These are phyloP conservation scores for Cupressus sempervirens DNA, from an alignment of 75 land plant genomes.

Conservation along the genomic window DNA sequence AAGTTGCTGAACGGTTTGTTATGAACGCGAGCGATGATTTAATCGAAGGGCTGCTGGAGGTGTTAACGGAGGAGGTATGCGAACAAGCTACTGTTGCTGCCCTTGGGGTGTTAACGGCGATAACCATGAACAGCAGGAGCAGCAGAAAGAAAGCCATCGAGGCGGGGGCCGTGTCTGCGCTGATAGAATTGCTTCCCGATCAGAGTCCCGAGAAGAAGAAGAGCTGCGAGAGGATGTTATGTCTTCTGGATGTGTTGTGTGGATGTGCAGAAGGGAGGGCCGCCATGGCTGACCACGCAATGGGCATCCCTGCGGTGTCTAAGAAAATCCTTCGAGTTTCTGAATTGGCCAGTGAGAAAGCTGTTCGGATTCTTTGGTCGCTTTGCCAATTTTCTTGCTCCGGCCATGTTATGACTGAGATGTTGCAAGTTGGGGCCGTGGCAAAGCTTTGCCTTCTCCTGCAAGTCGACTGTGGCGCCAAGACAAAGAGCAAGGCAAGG, in stretches of 20 bases:
- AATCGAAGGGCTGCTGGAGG: constrained; percentile 11
- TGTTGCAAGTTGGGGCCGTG: too few relatives aligned
- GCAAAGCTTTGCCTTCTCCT: too few relatives aligned
- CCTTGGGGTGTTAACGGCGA: constrained; percentile 18
- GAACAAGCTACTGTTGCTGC: constrained; percentile 17
- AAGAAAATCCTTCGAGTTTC: too few relatives aligned
- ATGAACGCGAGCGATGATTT: constrained; percentile 16
- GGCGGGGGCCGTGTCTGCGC: not conserved
- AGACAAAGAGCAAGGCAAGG: too few relatives aligned
- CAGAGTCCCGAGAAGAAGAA: constrained; percentile 5
- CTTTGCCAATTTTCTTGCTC: too few relatives aligned
- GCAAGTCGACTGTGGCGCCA: too few relatives aligned
- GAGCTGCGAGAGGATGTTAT: constrained; percentile 23
- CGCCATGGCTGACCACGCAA: too few relatives aligned
- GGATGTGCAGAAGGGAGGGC: too few relatives aligned
- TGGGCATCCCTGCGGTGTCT: too few relatives aligned
- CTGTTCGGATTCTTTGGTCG: constrained; percentile 4
- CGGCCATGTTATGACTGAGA: too few relatives aligned
- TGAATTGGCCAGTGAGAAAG: too few relatives aligned
- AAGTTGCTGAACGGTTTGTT: constrained; percentile 1
- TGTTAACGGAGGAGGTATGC: not conserved
- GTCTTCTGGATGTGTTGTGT: too few relatives aligned
- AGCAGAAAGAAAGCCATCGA: constrained; percentile 51
- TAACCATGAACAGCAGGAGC: constrained; percentile 29
- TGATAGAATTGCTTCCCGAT: constrained; percentile 49